A percentile compares a stretch with the other conserved stretches of the same genome.
phyloP scores from a whole-genome alignment of 164 flowering plant genomes.

The Kalanchoe fedtschenkoi region DNA sequence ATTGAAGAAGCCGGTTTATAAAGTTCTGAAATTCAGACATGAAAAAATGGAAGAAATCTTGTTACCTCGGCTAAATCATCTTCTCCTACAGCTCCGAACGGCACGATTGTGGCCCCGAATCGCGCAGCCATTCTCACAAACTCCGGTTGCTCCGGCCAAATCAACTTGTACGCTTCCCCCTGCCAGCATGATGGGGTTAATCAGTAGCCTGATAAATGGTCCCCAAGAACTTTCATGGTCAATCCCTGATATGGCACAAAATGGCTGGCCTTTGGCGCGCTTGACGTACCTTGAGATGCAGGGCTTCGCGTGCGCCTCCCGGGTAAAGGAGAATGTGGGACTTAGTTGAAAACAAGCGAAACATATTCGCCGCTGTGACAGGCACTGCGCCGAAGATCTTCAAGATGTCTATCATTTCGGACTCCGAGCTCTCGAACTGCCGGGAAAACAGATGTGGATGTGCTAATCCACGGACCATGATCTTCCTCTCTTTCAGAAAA shows the following conservation, averaged over 20 bases:
- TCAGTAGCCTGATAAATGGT: neutral
- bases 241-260: neutral
- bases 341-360: slow-evolving; percentile 49
- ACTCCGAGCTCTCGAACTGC: slow-evolving; percentile 13
- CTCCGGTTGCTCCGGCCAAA: slow-evolving; percentile 85
- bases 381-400: slow-evolving; percentile 73
- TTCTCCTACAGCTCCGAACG: slow-evolving; percentile 84
- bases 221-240: neutral
- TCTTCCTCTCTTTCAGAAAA: slow-evolving; percentile 60
- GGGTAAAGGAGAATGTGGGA: slow-evolving; percentile 87
- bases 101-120: slow-evolving; percentile 84
- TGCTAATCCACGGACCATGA: slow-evolving; percentile 64
- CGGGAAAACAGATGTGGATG: slow-evolving; percentile 49
- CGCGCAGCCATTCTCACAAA: slow-evolving; percentile 91
- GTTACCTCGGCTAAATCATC: slow-evolving; percentile 69
- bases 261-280: neutral
- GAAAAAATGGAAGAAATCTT: neutral
- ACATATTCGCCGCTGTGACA: slow-evolving; percentile 58
- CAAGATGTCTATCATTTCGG: slow-evolving; percentile 40
- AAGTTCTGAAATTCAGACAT: no score
- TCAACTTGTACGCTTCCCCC: slow-evolving; percentile 75
- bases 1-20: neutral
- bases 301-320: slow-evolving; percentile 97
- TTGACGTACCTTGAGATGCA: slow-evolving; percentile 64
- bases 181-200: slow-evolving; percentile 12